These are phyloP conservation scores for Pseudogymnoascus sp. DNA, from an alignment of 2,329 filamentous ascomycete genomes.

Conservation along the genomic window DNA sequence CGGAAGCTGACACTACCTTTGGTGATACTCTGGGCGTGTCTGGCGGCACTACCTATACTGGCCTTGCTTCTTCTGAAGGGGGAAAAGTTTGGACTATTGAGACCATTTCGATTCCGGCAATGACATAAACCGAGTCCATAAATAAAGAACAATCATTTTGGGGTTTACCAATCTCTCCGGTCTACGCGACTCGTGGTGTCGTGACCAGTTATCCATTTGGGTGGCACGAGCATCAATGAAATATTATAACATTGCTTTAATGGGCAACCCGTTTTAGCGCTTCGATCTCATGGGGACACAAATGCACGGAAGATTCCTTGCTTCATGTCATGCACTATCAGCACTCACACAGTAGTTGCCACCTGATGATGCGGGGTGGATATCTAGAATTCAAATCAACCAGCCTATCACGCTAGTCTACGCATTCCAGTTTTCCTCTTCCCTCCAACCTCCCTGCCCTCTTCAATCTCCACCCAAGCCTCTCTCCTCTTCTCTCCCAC, in stretches of 20 bases:
- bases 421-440: slow-evolving; percentile 60
- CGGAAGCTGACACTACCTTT: slow-evolving; percentile 27
- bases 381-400: background rate
- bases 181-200: background rate
- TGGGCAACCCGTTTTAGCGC: background rate
- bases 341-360: background rate
- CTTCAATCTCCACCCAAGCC: slow-evolving; percentile 82
- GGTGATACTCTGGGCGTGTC: slow-evolving; percentile 24
- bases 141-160: background rate
- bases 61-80: slow-evolving; percentile 28
- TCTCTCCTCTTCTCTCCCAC: slow-evolving; percentile 93
- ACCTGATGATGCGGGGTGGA: background rate
- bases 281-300: background rate
- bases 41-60: slow-evolving; percentile 30
- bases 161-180: background rate
- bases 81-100: slow-evolving; percentile 34
- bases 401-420: slow-evolving; percentile 31
- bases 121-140: slow-evolving; percentile 18
- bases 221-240: background rate
- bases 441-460: slow-evolving; percentile 85
- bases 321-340: background rate
- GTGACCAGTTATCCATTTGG: background rate
- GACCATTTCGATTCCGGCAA: slow-evolving; percentile 30
- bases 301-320: background rate
- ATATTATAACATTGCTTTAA: background rate